Conservation (phyloP, 2,329 filamentous ascomycete species). For the Ramichloridium luteum region DNA sequence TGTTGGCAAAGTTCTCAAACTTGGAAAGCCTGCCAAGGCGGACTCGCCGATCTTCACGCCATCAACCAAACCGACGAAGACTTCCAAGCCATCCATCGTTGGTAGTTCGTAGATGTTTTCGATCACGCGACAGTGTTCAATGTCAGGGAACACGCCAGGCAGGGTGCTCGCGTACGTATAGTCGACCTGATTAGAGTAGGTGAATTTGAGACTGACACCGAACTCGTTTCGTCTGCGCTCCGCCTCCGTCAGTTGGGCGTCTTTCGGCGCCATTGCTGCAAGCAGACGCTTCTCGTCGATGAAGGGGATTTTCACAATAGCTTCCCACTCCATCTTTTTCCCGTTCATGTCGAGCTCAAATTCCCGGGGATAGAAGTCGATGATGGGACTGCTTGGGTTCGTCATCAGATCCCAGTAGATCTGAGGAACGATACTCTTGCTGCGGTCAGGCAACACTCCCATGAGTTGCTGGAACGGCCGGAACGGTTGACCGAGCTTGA, state of each 20-base stretch:
- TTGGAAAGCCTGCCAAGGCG: constrained; percentile 89
- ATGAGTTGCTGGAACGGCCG: constrained; percentile 91
- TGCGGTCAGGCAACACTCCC: constrained; percentile 93
- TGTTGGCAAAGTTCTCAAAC: constrained; percentile 73
- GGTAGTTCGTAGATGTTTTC: constrained; percentile 96
- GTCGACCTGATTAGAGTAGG: constrained; percentile 63
- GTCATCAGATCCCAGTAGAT: constrained; percentile 93
- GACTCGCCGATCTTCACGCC: constrained; percentile 70
- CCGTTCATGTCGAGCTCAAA: constrained; percentile 99
- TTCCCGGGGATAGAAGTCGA: constrained; percentile 94
- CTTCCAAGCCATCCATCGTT: constrained; percentile 77
- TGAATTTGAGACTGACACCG: constrained; percentile 86
- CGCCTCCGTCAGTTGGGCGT: constrained; percentile 61
- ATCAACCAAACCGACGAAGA: constrained; percentile 69
- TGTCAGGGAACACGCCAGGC: constrained; percentile 78
- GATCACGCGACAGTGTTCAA: constrained; percentile 76
- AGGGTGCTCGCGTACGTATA: constrained; percentile 81
- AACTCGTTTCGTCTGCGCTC: constrained; percentile 81
- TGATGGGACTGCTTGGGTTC: constrained; percentile 75
- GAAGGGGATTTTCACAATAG: constrained; percentile 97
- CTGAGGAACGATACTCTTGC: constrained; percentile 84
- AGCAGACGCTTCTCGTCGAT: constrained; percentile 86
- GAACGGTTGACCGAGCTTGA: constrained; percentile 90
- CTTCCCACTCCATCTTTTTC: constrained; percentile 99
- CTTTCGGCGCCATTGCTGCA: constrained; percentile 72